These are phyloP conservation scores for Ogataea kodamae DNA, from an alignment of 805 yeast genomes.

Conservation along the genomic window DNA sequence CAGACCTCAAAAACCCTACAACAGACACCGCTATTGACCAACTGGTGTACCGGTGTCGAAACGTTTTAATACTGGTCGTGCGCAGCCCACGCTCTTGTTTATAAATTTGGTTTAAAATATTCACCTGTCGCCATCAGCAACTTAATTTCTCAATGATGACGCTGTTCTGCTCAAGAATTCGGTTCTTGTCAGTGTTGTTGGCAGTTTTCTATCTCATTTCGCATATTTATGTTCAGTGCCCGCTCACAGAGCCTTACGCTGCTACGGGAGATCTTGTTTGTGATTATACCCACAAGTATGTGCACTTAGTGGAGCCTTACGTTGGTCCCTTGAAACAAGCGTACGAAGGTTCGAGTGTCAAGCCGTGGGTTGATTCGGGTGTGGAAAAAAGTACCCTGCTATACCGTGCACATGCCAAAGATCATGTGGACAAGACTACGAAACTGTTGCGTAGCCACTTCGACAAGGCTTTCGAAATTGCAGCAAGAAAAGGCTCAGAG, in stretches of 20 bases:
- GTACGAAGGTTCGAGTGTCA: conserved; percentile 23
- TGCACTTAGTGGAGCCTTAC: conserved; percentile 20
- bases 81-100: conserved; percentile 5
- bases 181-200: conserved; percentile 16
- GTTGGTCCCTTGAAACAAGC: conserved; percentile 13
- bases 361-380: conserved; percentile 22
- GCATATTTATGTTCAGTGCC: conserved; percentile 26
- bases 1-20: conserved; percentile 6
- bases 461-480: not conserved
- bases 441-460: conserved; percentile 8
- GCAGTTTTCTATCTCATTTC: conserved; percentile 17
- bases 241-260: conserved; percentile 19
- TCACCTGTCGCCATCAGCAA: conserved; percentile 12
- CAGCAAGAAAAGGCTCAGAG: conserved; percentile 2
- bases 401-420: conserved; percentile 17
- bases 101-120: conserved; percentile 2
- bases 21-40: conserved; percentile 7
- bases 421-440: conserved; percentile 19
- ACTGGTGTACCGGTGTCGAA: conserved; percentile 8
- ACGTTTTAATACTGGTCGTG: conserved; percentile 1
- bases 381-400: conserved; percentile 1
- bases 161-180: conserved; percentile 13
- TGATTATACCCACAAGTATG: conserved; percentile 20
- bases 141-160: conserved; percentile 8
- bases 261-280: conserved; percentile 21